Evolutionary conservation across 2,329 filamentous ascomycete genomes (phyloP).

Genomic region (Aspergillus thermomutatus): DNA sequence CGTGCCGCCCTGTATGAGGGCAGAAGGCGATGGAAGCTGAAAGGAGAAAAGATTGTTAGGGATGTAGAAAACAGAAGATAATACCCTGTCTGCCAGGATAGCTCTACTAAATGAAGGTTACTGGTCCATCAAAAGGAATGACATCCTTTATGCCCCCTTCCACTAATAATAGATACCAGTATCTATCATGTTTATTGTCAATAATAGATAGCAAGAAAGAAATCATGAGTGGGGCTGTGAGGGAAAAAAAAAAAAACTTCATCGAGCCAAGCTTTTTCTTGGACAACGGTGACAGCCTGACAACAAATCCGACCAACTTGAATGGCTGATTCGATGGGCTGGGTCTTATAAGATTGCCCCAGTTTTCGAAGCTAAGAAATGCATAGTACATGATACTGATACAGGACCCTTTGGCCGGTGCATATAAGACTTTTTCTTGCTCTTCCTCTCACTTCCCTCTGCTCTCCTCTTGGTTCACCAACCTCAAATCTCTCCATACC

Average conservation of each 20-base stretch:
- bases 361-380: no score
- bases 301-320: background rate
- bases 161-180: background rate
- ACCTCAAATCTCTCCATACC: no score
- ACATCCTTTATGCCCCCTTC: background rate
- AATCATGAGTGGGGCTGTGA: background rate
- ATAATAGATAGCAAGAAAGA: background rate
- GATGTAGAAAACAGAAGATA: no score
- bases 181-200: background rate
- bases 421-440: background rate
- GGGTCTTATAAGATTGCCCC: background rate
- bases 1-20: no score
- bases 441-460: background rate
- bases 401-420: no score
- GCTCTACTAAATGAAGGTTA: no score
- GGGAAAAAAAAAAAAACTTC: background rate
- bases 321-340: background rate
- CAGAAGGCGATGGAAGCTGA: no score
- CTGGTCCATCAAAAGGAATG: background rate
- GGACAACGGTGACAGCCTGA: no score
- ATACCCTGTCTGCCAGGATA: no score
- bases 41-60: no score
- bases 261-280: background rate
- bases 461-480: background rate
- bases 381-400: no score